These are phyloP conservation scores for Centaurea solstitialis DNA, from an alignment of 129 eudicot genomes.

Conservation along the genomic window DNA sequence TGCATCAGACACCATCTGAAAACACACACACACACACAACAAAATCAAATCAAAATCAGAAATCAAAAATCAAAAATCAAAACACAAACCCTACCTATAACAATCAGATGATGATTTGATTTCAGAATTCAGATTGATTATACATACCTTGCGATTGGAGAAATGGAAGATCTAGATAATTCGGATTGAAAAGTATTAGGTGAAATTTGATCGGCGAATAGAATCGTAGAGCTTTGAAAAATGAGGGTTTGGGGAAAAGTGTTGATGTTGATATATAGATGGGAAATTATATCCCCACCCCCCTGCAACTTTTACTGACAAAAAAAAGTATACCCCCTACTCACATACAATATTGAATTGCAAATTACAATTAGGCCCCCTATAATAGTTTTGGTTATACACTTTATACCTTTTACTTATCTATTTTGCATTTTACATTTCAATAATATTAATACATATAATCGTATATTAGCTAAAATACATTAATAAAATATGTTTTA, in stretches of 20 bases:
- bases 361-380: neutral
- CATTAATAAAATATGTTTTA: too few species aligned
- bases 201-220: neutral
- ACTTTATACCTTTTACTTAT: too few species aligned
- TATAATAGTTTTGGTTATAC: too few species aligned
- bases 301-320: too few species aligned
- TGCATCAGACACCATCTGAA: constrained; percentile 77
- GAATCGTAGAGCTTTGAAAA: neutral
- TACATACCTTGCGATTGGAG: neutral
- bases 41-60: neutral
- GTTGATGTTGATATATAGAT: neutral
- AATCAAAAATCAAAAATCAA: neutral
- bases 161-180: neutral
- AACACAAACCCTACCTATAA: neutral
- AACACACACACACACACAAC: neutral
- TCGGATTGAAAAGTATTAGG: neutral
- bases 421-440: too few species aligned
- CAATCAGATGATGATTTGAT: neutral
- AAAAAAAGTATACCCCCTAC: too few species aligned
- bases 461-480: too few species aligned
- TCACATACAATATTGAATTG: too few species aligned
- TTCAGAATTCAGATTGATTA: neutral
- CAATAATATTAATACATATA: too few species aligned
- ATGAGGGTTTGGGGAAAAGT: neutral
- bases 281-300: too few species aligned